Base-by-base conservation (phyloP, 2,329 filamentous ascomycete species). In the Ophiostoma triangulosporum region DNA sequence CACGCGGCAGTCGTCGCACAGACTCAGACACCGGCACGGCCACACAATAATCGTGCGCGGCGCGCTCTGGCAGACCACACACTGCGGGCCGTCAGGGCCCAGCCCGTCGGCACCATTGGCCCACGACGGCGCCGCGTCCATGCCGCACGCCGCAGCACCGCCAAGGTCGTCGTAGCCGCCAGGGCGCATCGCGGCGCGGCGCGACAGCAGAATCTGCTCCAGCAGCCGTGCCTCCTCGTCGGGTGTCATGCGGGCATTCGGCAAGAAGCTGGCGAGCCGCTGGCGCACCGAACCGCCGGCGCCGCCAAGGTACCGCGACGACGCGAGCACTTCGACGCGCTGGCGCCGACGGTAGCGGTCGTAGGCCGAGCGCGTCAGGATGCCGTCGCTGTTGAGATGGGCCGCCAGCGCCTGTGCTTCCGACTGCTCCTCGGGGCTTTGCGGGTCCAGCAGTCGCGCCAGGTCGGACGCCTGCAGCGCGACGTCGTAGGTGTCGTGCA, bases 1-100 rank as follows among this genome's bases (percentile, higher is more conserved):
- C 33, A 97, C 86, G 31, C 93, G 77, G 65, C 93, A 97, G 60
- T 97, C 93, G 66, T 98, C 93, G 65, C 93, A 97, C 12, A 97
- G 75, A 60, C 88, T 91, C 55, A 98, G 75, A 65, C 93, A 98
- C 2, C 93, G 86, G 65, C 93, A 98, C 0, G 93, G 93, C 93
- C 93, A 97, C 2, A 95, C 84, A 53, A 98, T 86, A 57, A 97
- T 86, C 7, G 87, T 94, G 17, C 93, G 77, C 3, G 89, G 82
- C n/a, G 79, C 77, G 53, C 81, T 81, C 66, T 97, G 91, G 64
- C 93, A 98, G 4, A 98, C 88, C 1, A 97, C 93, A 63, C 93
- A 98, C 60, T 87, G 86, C 3, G 89, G 88, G 0, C 88, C 80
- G 29, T 82, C 78, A 2, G 66, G 68, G 1, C 86, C 87, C 63